Conservation (phyloP, 345 rosid genomes). For the Streptanthus diversifolius region DNA sequence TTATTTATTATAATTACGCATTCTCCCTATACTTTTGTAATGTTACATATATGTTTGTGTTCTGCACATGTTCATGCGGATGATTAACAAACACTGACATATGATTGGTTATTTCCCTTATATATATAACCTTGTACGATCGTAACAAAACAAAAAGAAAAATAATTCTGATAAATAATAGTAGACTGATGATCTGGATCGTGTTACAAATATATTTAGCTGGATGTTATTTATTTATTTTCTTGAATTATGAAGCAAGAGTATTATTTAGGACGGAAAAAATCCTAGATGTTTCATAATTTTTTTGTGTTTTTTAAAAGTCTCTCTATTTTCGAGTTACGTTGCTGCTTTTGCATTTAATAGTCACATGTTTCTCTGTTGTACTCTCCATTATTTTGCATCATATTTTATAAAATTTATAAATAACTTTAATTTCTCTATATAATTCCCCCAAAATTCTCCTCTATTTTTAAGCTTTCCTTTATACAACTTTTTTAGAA, state of each 20-base stretch:
- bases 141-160: background rate
- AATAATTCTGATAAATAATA: constrained; percentile 7
- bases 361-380: constrained; percentile 35
- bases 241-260: constrained; percentile 18
- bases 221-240: constrained; percentile 4
- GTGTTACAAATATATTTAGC: constrained; percentile 13
- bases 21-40: background rate
- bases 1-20: background rate
- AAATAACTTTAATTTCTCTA: background rate
- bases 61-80: background rate
- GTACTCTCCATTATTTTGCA: constrained; percentile 16
- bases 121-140: background rate
- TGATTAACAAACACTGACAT: background rate
- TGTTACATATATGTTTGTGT: background rate
- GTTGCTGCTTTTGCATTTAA: constrained; percentile 32
- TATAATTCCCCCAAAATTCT: background rate
- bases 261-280: constrained; percentile 17
- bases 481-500: background rate
- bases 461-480: background rate
- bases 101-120: constrained; percentile 14
- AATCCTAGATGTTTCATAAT: constrained; percentile 15
- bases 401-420: background rate
- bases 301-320: background rate
- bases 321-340: background rate
- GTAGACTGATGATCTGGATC: constrained; percentile 23